Evolutionary conservation across 331 rosid genomes (phyloP).

Genomic region (Malus hybrid): DNA sequence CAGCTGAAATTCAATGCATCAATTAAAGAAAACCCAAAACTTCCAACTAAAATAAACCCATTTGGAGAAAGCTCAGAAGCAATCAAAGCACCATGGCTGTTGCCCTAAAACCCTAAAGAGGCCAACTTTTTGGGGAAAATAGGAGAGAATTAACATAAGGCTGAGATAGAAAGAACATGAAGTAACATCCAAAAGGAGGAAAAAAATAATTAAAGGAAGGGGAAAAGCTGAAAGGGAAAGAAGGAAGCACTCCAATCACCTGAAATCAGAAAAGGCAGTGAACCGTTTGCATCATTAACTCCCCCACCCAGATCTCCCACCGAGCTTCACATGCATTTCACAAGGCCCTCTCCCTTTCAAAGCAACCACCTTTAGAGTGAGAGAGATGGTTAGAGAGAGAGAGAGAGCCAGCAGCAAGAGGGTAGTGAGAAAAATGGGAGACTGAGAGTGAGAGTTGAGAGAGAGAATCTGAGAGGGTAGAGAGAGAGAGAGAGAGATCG

Average conservation of each 20-base stretch:
- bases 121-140: slow-evolving; percentile 12
- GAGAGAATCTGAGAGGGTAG: not conserved
- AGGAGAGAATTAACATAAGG: slow-evolving; percentile 18
- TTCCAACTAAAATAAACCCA: not conserved
- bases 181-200: slow-evolving; percentile 1
- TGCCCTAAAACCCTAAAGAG: not conserved
- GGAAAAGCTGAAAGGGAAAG: slow-evolving; percentile 2
- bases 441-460: not conserved
- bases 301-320: slow-evolving; percentile 47
- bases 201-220: not conserved
- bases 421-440: not conserved
- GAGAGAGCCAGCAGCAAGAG: not conserved
- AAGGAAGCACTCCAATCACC: slow-evolving; percentile 39
- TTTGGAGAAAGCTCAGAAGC: no score
- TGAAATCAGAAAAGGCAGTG: slow-evolving; percentile 40
- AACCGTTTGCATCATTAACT: slow-evolving; percentile 41
- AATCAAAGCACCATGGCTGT: no score
- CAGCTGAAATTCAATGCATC: slow-evolving; percentile 17
- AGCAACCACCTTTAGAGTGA: slow-evolving; percentile 30
- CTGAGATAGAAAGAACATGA: slow-evolving; percentile 25
- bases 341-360: slow-evolving; percentile 22
- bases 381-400: no score
- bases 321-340: slow-evolving; percentile 73
- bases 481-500: slow-evolving; percentile 16
- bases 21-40: slow-evolving; percentile 10